Evolutionary conservation across 495 filamentous ascomycete species (phyloP).

Genomic region (Corynascus novoguineensis): DNA sequence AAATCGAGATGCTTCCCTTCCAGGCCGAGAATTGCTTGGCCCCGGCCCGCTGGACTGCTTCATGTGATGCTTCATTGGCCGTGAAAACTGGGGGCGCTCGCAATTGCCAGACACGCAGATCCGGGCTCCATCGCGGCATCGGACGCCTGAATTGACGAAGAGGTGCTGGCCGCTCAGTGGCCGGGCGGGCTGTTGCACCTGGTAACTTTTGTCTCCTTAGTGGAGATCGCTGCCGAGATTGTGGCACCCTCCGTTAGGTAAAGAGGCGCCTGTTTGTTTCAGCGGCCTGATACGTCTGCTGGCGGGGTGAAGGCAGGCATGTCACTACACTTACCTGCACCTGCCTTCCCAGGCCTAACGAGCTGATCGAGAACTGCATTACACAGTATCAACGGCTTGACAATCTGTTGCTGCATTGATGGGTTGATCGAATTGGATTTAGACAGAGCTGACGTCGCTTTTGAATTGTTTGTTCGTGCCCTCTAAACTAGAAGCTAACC

Average conservation of each 20-base stretch:
- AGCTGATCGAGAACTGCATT: too few species aligned
- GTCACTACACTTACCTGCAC: too few species aligned
- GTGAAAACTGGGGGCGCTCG: conserved; percentile 10
- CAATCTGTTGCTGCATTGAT: too few species aligned
- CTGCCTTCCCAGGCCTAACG: neutral
- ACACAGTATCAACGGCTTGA: neutral
- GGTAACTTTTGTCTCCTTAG: too few species aligned
- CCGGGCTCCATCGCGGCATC: conserved; percentile 3
- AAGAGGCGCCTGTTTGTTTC: neutral
- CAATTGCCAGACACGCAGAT: conserved; percentile 5
- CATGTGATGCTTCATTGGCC: conserved; percentile 1
- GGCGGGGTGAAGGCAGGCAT: too few species aligned
- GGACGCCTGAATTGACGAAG: neutral
- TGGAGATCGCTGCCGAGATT: conserved; percentile 10
- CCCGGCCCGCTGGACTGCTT: conserved; percentile 4
- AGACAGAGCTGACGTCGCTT: too few species aligned
- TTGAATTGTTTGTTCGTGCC: too few species aligned
- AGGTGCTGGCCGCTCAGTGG: conserved; percentile 2
- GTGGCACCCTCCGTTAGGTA: neutral
- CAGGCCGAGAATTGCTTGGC: conserved; percentile 9
- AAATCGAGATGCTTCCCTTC: conserved; percentile 12
- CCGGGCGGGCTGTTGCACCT: neutral
- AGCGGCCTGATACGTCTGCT: conserved; percentile 3
- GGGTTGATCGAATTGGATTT: too few species aligned
- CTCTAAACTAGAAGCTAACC: too few species aligned